phyloP scores from a whole-genome alignment of 225 moss, liverwort and hornwort genomes.

The Rhytidiadelphus loreus region DNA sequence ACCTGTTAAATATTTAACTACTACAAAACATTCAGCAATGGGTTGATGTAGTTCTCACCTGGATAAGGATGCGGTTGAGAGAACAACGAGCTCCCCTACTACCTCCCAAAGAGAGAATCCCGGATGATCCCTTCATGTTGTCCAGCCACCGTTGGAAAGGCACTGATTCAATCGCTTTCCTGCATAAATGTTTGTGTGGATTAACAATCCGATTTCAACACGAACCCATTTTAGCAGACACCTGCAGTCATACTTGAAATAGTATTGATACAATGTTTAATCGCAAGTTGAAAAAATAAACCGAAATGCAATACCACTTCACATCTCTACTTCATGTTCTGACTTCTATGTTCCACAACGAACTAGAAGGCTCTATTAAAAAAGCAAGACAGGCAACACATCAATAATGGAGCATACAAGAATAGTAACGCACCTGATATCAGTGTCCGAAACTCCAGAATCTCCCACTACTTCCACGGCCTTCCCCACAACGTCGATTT shows the following conservation, averaged over 20 bases:
- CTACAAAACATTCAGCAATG: background rate
- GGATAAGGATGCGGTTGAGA: constrained; percentile 61
- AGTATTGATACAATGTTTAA: background rate
- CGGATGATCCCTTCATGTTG: constrained; percentile 56
- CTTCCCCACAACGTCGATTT: constrained; percentile 40
- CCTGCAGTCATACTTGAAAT: background rate
- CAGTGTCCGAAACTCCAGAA: constrained; percentile 45
- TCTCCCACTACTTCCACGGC: constrained; percentile 48
- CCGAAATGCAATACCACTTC: background rate
- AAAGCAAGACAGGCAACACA: background rate
- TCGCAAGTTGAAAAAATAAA: background rate
- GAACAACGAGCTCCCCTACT: constrained; percentile 40
- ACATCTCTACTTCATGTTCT: background rate
- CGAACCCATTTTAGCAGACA: background rate
- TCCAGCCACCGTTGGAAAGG: constrained; percentile 56
- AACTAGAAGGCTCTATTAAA: too few relatives aligned
- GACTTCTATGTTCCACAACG: too few relatives aligned
- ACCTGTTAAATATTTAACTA: background rate
- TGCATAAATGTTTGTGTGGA: constrained; percentile 2
- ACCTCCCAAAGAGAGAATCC: constrained; percentile 70
- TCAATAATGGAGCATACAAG: background rate
- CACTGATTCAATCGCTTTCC: constrained; percentile 57
- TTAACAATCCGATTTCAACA: background rate
- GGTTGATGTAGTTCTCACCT: constrained; percentile 31
- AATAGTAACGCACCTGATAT: constrained; percentile 40